Percentiles rank a stretch among this genome's conserved stretches.
Conservation (phyloP, 768 basidiomycete genomes). For the Auricularia sp. region DNA sequence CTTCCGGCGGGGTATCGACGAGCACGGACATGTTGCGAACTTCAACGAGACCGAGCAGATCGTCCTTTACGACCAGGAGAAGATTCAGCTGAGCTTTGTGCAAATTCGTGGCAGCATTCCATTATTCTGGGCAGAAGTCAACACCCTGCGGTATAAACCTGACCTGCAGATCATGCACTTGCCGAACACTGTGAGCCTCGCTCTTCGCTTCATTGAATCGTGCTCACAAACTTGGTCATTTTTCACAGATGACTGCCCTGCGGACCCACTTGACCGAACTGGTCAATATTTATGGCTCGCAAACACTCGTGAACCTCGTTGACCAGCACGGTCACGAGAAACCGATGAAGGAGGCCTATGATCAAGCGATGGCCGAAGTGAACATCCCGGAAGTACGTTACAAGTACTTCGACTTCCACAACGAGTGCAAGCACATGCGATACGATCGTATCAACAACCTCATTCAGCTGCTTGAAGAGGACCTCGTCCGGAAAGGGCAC, state of each 20-base stretch:
- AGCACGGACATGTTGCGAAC: constrained; percentile 85
- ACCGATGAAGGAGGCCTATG: constrained; percentile 92
- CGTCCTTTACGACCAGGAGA: constrained; percentile 51
- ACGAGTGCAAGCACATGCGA: constrained; percentile 87
- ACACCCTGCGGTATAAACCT: constrained; percentile 90
- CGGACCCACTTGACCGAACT: constrained; percentile 66
- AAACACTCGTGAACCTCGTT: constrained; percentile 80
- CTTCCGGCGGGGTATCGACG: constrained; percentile 88
- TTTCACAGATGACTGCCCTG: constrained; percentile 54
- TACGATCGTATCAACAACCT: constrained; percentile 87
- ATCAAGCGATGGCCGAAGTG: constrained; percentile 60
- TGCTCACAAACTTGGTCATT: background rate
- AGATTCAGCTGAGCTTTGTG: constrained; percentile 63
- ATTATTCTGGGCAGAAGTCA: constrained; percentile 93
- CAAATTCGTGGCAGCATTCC: constrained; percentile 93
- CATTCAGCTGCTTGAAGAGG: constrained; percentile 64
- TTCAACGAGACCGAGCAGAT: constrained; percentile 98
- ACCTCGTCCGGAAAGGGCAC: constrained; percentile 60
- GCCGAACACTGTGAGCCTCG: constrained; percentile 59
- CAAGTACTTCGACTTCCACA: constrained; percentile 95
- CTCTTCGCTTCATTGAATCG: background rate
- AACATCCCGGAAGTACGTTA: constrained; percentile 67
- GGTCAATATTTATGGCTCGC: constrained; percentile 62
- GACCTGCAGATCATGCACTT: constrained; percentile 95
- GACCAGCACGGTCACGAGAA: constrained; percentile 90